These are phyloP conservation scores for Alloteropsis semialata DNA, from an alignment of 176 grass and related monocot genomes.

Conservation along the genomic window DNA sequence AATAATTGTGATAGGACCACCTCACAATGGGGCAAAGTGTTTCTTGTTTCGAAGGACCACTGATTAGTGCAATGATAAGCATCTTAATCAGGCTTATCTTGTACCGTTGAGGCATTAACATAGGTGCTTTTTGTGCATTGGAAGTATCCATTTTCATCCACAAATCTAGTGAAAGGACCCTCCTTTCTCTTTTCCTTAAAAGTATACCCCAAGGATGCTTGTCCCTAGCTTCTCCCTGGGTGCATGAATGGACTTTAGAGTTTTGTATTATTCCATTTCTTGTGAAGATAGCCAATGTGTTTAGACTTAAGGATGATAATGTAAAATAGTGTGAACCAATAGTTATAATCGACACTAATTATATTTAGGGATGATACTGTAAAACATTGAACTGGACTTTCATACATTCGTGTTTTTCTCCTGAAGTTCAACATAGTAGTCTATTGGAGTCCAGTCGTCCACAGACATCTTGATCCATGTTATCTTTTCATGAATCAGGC, in stretches of 20 bases:
- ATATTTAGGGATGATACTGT: background rate
- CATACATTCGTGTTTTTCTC: background rate
- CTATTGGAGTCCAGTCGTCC: background rate
- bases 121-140: constrained; percentile 19
- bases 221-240: background rate
- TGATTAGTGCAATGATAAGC: constrained; percentile 35
- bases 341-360: background rate
- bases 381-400: constrained; percentile 9
- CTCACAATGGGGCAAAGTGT: constrained; percentile 33
- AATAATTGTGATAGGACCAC: constrained; percentile 40
- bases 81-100: constrained; percentile 38
- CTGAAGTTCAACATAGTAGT: background rate
- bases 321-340: background rate
- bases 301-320: background rate
- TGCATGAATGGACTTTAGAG: constrained; percentile 6
- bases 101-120: constrained; percentile 28
- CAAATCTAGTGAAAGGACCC: constrained; percentile 42
- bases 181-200: constrained; percentile 29
- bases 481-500: background rate
- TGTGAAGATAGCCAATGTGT: background rate
- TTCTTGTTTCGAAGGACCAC: constrained; percentile 37
- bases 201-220: constrained; percentile 30
- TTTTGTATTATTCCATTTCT: constrained; percentile 8
- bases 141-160: constrained; percentile 41
- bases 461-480: background rate